Base-by-base conservation (phyloP, 441 rosid genomes). In the Flueggea neowawraea region DNA sequence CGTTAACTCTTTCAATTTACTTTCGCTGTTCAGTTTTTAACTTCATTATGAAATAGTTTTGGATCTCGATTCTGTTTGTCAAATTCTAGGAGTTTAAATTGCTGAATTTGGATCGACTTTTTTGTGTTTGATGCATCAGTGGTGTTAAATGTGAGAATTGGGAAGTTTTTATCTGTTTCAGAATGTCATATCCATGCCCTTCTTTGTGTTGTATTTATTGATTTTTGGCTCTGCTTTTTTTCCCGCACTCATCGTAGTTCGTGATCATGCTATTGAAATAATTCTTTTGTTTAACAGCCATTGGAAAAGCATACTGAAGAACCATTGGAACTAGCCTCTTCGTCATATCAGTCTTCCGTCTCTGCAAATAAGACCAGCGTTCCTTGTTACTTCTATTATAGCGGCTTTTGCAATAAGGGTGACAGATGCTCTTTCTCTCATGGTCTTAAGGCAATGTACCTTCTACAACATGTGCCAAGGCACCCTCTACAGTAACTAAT, bases 331-430 rank as follows among this genome's bases (percentile, higher is more conserved):
- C 54, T 78, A 39, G 50, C 61, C 14, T 53, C 52, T 16, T 45
- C 67, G 53, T 52, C 75, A 6, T 43, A 54, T 66, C 76, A 72
- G 57, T 43, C 67, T 64, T 63, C 82, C 61, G 57, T 16, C 5
- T 54, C 73, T 3, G 55, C 55, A 51, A 79, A 75, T 71, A 84
- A 77, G 73, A 71, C 60, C 61, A 62, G 31, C 8, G 50, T 68
- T 58, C 87, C 84, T 56, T 84, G 89, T 73, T 75, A 78, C 51
- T 86, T 84, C 56, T 78, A 75, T 57, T 77, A 65, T 57, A 75
- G 61, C 48, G 74, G 86, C 11, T 73, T 68, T 72, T 86, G 89
- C 76, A 73, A 56, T 57, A 82, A 82, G 73, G 89, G 86, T 4
- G 78, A 75, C 17, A 65, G 60, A 22, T 86, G 92, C 67, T 56